phyloP scores from a whole-genome alignment of 2,329 filamentous ascomycete genomes.

The Colletotrichum plurivorum region DNA sequence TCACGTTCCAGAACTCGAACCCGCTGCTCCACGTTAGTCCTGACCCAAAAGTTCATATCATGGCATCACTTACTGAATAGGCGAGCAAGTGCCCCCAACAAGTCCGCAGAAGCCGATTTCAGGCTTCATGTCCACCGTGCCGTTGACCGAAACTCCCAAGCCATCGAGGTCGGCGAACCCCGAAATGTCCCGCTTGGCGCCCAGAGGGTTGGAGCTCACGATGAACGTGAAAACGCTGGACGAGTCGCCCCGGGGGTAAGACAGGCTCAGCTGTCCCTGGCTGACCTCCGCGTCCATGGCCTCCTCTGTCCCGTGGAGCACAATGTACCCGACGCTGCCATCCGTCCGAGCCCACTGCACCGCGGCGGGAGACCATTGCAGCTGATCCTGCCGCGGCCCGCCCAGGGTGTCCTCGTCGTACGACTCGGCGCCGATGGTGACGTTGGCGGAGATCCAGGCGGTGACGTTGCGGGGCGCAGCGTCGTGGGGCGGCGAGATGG shows the following conservation, averaged over 20 bases:
- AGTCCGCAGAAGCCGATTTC: constrained; percentile 25
- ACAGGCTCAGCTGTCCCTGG: constrained; percentile 59
- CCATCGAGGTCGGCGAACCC: constrained; percentile 64
- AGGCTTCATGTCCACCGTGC: constrained; percentile 54
- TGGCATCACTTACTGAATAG: constrained; percentile 16
- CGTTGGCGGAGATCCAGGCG: constrained; percentile 67
- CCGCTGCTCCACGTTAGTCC: constrained; percentile 9
- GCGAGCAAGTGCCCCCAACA: constrained; percentile 22
- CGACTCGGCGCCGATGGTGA: constrained; percentile 72
- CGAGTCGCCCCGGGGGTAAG: constrained; percentile 66
- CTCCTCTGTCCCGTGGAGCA: constrained; percentile 54
- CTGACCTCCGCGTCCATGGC: constrained; percentile 57
- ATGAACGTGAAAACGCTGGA: constrained; percentile 64
- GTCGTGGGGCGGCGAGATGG: constrained; percentile 72
- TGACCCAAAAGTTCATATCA: not conserved
- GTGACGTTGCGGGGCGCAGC: constrained; percentile 70
- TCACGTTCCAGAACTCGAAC: constrained; percentile 52
- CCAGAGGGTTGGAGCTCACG: constrained; percentile 59
- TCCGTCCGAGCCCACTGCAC: constrained; percentile 67
- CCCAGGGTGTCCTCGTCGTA: constrained; percentile 69
- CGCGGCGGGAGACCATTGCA: constrained; percentile 70
- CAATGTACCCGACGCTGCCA: constrained; percentile 51
- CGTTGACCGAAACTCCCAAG: constrained; percentile 58
- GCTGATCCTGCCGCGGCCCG: constrained; percentile 64
- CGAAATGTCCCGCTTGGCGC: constrained; percentile 56